Base-by-base conservation (phyloP, 306 rosid species). In the Quercus cerris region DNA sequence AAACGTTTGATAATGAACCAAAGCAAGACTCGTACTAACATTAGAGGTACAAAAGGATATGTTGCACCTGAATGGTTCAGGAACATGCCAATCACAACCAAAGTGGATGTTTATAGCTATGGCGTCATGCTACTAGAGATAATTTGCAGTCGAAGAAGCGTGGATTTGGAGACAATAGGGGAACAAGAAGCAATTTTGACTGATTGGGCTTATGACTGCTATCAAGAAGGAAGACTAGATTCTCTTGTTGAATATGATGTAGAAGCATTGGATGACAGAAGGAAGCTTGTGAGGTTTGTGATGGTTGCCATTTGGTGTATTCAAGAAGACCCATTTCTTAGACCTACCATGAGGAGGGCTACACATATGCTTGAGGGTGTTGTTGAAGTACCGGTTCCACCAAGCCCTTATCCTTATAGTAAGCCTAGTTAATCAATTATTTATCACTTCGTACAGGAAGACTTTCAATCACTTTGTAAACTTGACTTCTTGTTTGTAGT, bases 301-400 rank as follows among this genome's bases (percentile, higher is more conserved):
- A 73, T 71, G 82, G 79, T 82, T 12, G 82, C 82, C 5, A 46
- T 85, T 44, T 85, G 77, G 84, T 79, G 82, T 14, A 56, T 86
- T 56, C 89, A 86, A 73, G 86, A 22, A 59, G 79, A 78, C 0
- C 83, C 81, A 5, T 44, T 76, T 63, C 22, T 75, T 75, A 73
- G 87, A 67, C 87, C 87, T 3, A 55, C 71, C n/a, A 84, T 86
- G 85, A 78, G 10, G 57, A 76, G 30, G 73, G 85, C 75, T 9
- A 27, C 73, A 14, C 85, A 77, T 1, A 86, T 86, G 87, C 85
- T 86, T 71, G 89, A 86, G 84, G 87, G 87, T 5, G 71, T 77
- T 18, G 85, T 63, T 30, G 82, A 77, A 20, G 85, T 86, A 9
- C 35, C 28, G 2, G 67, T 4, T 80, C 87, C 89, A 19, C 85